Evolutionary conservation across 768 basidiomycete species (phyloP).

Genomic region (Coprinellus micaceus): DNA sequence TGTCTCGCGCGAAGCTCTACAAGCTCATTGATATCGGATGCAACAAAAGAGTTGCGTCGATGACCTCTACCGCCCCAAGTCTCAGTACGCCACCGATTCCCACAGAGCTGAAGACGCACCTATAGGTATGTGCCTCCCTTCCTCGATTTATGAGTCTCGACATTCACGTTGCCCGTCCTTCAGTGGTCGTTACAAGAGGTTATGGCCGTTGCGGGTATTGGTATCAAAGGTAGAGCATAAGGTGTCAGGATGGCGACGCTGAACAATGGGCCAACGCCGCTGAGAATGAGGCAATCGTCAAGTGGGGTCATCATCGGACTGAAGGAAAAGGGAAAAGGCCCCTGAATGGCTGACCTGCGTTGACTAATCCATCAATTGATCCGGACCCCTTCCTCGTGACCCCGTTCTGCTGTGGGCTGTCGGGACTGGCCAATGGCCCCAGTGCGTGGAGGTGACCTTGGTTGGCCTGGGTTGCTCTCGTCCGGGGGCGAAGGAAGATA

Average conservation of each 20-base stretch:
- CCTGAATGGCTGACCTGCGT: background rate
- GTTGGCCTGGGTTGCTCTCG: too few species aligned
- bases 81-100: background rate
- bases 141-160: background rate
- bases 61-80: slow-evolving; percentile 21
- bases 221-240: background rate
- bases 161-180: too few species aligned
- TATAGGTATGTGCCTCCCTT: background rate
- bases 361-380: too few species aligned
- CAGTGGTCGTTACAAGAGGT: too few species aligned
- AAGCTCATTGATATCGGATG: slow-evolving; percentile 54
- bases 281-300: background rate
- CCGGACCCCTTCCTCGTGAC: too few species aligned
- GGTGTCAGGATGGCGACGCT: background rate
- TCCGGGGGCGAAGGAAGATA: too few species aligned
- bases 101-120: background rate
- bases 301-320: background rate
- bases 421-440: too few species aligned
- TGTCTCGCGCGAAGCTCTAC: slow-evolving; percentile 77
- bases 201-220: background rate
- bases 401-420: too few species aligned
- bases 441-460: too few species aligned
- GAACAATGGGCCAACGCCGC: background rate
- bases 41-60: slow-evolving; percentile 44
- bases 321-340: background rate